Evolutionary conservation across 768 basidiomycete species (phyloP).

Genomic region (Hygrophoropsis aurantiaca): DNA sequence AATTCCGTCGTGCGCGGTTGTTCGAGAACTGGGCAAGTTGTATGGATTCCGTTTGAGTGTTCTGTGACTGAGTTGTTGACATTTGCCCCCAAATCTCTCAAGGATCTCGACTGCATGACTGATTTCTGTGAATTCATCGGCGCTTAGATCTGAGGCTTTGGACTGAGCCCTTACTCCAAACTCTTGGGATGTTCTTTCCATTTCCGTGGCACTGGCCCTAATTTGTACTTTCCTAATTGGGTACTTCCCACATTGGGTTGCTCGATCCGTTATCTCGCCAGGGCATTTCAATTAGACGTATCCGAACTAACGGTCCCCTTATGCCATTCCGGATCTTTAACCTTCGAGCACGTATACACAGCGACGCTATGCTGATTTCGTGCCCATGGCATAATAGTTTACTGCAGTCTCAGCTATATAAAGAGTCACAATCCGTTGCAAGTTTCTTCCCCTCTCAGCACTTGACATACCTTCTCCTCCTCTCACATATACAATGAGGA

Average conservation of each 20-base stretch:
- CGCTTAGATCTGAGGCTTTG: conserved; percentile 20
- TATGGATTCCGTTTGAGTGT: not conserved
- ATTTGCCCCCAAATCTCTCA: conserved; percentile 3
- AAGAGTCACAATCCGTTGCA: conserved; percentile 16
- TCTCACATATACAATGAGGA: conserved; percentile 17
- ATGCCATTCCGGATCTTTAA: conserved; percentile 51
- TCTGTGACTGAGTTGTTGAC: not conserved
- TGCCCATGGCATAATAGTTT: conserved; percentile 2
- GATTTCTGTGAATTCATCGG: not conserved
- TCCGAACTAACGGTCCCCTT: conserved; percentile 22
- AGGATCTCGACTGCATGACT: not conserved
- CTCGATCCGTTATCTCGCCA: conserved; percentile 31
- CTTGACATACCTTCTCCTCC: not conserved
- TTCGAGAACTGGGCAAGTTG: conserved; percentile 15
- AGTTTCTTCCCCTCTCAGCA: conserved; percentile 8
- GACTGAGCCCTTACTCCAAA: conserved; percentile 38
- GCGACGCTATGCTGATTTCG: conserved; percentile 12
- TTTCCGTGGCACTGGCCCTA: conserved; percentile 34
- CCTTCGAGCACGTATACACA: conserved; percentile 17
- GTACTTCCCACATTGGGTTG: conserved; percentile 16
- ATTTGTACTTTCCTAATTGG: conserved; percentile 13
- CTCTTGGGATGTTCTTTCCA: conserved; percentile 49
- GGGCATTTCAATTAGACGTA: conserved; percentile 31
- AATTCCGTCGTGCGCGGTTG: conserved; percentile 1
- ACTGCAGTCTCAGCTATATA: conserved; percentile 35